Evolutionary conservation across 176 grass and related monocot species (phyloP), one percentile per base, ranked within the genome.

Genomic region (Carex scoparia): DNA sequence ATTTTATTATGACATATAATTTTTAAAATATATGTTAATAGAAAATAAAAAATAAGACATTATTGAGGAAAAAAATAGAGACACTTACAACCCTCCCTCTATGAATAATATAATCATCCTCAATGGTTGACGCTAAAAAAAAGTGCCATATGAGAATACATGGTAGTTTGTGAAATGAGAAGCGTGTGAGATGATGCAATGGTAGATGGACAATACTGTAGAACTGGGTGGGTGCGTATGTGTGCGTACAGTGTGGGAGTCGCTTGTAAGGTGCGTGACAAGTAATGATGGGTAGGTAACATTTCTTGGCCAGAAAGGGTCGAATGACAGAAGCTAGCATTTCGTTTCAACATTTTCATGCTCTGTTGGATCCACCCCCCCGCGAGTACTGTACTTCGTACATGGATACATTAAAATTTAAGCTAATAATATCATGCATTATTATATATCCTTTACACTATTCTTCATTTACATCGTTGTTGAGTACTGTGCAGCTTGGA

Each of bases 261-360:
- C 7, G 19, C 13, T 1, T 57, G 30, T 57, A 35, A n/a, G 9
- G 51, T 57, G 33, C 12, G 51, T 33, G 49, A 78, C 51, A 57
- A 35, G 74, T 57, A 78, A 78, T 78, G 74, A 57, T 57, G 19
- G 2, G 6, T 33, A 40, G 38, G 38, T 46, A 51, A 14, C 0
- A 11, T 77, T 32, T 10, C 49, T 4, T 70, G 13, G 65, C 44
- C 28, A 19, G 40, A 84, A 69, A 66, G 44, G 5, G 65, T 44
- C 4, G 58, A 63, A 38, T 68, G 80, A 83, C 68, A 42, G 48
- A 10, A 60, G 23, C 23, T 23, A 23, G 18, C 57, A 3, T 62
- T 75, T 49, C 46, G 49, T 85, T 31, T 60, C 84, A 75, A 68
- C 32, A 30, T 85, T 85, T 54, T 65, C 46, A 78, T 85, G 48